Base-by-base conservation (phyloP, 2,329 filamentous ascomycete species). In the Fusarium sp. region DNA sequence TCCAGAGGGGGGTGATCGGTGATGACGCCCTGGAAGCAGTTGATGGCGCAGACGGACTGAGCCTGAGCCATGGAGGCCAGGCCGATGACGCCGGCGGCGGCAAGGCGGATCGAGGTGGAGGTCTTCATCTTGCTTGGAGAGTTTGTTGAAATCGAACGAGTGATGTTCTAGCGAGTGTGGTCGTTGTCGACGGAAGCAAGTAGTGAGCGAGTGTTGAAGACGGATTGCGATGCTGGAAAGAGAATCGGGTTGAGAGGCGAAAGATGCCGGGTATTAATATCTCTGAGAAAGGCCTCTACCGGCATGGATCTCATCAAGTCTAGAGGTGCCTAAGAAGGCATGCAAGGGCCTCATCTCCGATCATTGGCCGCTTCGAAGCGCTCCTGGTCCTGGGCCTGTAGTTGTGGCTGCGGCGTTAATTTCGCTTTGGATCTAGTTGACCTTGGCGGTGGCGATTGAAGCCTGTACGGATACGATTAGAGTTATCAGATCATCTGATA, bases 1-100 rank as follows among this genome's bases (percentile, higher is more conserved):
- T 69, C 66, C 60, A 75, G 68, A 22, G 78, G 78, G 36, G 78
- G 78, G 63, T 77, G 74, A 13, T 79, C 77, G 54, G 77, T 76
- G 66, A 79, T 69, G 60, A 79, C 74, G 40, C 62, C 60, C 64
- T 73, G 66, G 76, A 79, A 79, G 71, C 77, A 79, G 73, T 71
- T 60, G 62, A 74, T 66, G 47, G 47, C 47, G 25, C 47, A 52
- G 47, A 52, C 47, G 47, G 47, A 52, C 47, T 52, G 47, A n/a
- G 47, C 47, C 47, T 52, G 47, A 52, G 47, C 47, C 47, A 52
- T 52, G 47, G 47, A 52, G 25, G 47, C 47, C 5, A 52, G 47
- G 25, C 47, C 16, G 4, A 52, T 52, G 47, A 52, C 25, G 47
- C 47, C 47, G 47, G 47, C 47, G 4, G 47, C 47, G 47, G 47